Evolutionary conservation across 176 grass and related monocot genomes (phyloP), one percentile per base, ranked within the genome.

Genomic region (Neostapfia colusana): DNA sequence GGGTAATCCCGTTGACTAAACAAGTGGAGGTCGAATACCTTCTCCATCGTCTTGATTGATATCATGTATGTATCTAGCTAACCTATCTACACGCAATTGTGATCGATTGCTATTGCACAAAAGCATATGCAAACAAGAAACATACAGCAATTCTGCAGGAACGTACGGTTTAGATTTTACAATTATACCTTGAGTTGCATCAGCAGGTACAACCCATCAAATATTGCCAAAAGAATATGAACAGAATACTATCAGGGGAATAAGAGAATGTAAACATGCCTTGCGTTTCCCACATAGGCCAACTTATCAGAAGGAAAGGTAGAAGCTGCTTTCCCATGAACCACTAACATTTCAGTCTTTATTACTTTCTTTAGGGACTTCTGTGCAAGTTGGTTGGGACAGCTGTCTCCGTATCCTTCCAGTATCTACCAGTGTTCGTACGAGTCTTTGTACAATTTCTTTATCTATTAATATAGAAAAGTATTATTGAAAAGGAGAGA

Each of bases 1-100:
- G 95, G 95, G 87, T 98, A 63, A 98, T 98, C 13, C 95, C 91
- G 8, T 28, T 92, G 25, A 98, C 95, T 3, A 98, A 98, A 67
- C 43, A 79, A 42, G 89, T 98, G 64, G 87, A 98, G 84, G 59
- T 98, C 11, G 82, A 98, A 26, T 98, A 92, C 78, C 89, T 98
- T 36, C 89, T 98, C 56, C 87, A 44, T 46, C 89, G 91, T 40
- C 89, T 98, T 28, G 86, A 93, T 86, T 90, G 78, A 83, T 26
- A 44, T 60, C 17, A 3, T 53, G 21, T 20, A 16, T 64, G 9
- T 70, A 45, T 54, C 37, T 7, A 69, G 16, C 69, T 84, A 70
- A 84, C 69, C 1, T 46, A 79, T 88, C 23, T 69, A 75, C 72
- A 74, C 35, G 74, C 6, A 64, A 24, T 3, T 68, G 41, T 60